phyloP scores from a whole-genome alignment of 805 yeast genomes.

The Ogataea henricii region DNA sequence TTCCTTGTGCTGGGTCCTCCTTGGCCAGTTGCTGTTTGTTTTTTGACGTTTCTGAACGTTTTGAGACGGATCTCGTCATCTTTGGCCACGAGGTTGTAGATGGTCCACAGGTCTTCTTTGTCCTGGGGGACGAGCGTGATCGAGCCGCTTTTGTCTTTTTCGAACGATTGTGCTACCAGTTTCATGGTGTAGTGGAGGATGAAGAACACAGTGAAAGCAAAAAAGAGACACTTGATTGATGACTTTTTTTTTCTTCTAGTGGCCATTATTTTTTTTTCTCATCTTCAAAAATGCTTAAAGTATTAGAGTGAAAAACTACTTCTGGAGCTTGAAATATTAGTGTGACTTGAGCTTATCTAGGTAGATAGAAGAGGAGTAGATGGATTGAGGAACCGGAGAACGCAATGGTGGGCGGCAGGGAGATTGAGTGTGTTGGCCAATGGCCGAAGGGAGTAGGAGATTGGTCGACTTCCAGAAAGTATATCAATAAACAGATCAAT shows the following conservation, averaged over 20 bases:
- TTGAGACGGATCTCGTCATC: constrained; percentile 74
- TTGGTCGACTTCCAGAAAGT: too few relatives aligned
- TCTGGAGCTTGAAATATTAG: not conserved
- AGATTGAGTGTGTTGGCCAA: too few relatives aligned
- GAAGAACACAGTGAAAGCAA: not conserved
- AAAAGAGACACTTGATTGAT: too few relatives aligned
- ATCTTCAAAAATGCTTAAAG: not conserved
- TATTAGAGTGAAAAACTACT: not conserved
- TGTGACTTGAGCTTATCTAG: not conserved
- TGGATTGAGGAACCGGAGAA: too few relatives aligned
- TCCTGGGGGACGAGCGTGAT: constrained; percentile 79
- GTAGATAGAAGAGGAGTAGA: too few relatives aligned
- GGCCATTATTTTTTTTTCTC: not conserved
- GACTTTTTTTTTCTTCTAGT: not conserved
- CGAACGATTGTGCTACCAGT: constrained; percentile 49
- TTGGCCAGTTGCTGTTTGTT: constrained; percentile 23
- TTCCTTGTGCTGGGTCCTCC: constrained; percentile 48
- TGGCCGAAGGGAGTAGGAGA: too few relatives aligned
- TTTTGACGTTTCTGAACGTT: constrained; percentile 65
- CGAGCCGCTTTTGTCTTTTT: constrained; percentile 63
- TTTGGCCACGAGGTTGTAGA: constrained; percentile 75
- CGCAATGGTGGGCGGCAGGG: too few relatives aligned
- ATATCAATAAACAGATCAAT: too few relatives aligned
- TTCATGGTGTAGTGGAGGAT: constrained; percentile 47
- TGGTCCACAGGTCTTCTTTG: constrained; percentile 86